Percentiles rank a stretch among this genome's conserved stretches.
Conservation (phyloP, 2,329 filamentous ascomycete species). For the Aspergillus quadrilineatus region DNA sequence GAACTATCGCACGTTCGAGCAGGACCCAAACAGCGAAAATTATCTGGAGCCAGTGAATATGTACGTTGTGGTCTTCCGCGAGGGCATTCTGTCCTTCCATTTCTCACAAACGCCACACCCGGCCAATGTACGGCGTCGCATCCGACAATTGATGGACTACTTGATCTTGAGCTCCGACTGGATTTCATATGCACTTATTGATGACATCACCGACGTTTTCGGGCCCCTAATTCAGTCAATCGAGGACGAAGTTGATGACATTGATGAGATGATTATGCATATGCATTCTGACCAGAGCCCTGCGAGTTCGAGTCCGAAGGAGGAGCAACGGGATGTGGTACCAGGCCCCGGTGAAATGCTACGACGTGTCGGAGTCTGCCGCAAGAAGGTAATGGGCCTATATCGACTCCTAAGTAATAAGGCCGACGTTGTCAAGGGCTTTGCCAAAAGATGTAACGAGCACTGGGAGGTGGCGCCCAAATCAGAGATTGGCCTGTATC, state of each 20-base stretch:
- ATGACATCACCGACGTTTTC: slow-evolving; percentile 97
- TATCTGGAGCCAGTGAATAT: slow-evolving; percentile 96
- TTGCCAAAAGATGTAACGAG: slow-evolving; percentile 97
- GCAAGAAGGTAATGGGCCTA: slow-evolving; percentile 95
- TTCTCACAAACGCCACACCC: slow-evolving; percentile 95
- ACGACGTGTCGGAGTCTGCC: slow-evolving; percentile 84
- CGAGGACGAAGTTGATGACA: slow-evolving; percentile 94
- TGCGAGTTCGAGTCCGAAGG: slow-evolving; percentile 37
- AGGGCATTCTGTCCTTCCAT: slow-evolving; percentile 94
- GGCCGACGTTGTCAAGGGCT: slow-evolving; percentile 98
- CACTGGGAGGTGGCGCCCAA: slow-evolving; percentile 94
- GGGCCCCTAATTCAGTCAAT: slow-evolving; percentile 88
- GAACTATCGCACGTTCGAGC: slow-evolving; percentile 96
- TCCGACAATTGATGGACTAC: slow-evolving; percentile 91
- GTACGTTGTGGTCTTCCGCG: slow-evolving; percentile 94
- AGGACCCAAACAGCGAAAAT: slow-evolving; percentile 83
- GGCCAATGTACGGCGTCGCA: slow-evolving; percentile 89
- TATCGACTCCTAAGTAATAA: slow-evolving; percentile 94
- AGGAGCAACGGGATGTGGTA: slow-evolving; percentile 31
- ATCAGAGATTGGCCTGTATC: slow-evolving; percentile 93
- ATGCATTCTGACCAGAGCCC: slow-evolving; percentile 63
- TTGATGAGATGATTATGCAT: slow-evolving; percentile 85
- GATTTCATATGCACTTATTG: slow-evolving; percentile 97
- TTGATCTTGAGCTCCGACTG: slow-evolving; percentile 90
- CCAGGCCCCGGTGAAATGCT: slow-evolving; percentile 74